A percentile compares a stretch with the other conserved stretches of the same genome.
These are phyloP conservation scores for Colletotrichum orbiculare DNA, from an alignment of 2,329 filamentous ascomycete genomes.

Conservation along the genomic window DNA sequence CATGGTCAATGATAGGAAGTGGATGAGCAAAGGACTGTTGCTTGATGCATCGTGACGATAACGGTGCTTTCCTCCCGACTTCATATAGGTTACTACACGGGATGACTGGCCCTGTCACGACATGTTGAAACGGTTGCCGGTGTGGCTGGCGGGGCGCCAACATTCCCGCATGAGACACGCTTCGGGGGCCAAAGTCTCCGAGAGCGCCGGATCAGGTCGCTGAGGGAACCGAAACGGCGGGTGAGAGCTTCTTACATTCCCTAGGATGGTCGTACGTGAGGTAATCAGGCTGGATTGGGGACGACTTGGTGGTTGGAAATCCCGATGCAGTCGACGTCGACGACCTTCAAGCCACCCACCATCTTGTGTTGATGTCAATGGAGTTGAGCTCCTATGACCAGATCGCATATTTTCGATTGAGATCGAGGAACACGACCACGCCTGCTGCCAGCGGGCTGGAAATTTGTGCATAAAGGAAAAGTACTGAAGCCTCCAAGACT, in stretches of 20 bases:
- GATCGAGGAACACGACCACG: no score
- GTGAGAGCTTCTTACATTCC: constrained; percentile 18
- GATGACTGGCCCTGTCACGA: constrained; percentile 23
- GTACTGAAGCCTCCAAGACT: no score
- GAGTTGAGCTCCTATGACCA: no score
- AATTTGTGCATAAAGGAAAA: no score
- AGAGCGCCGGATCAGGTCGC: background rate
- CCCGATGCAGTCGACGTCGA: background rate
- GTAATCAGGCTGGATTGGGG: background rate
- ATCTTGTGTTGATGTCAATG: background rate
- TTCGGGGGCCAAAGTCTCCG: background rate
- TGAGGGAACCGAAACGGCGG: constrained; percentile 1
- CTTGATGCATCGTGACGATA: background rate
- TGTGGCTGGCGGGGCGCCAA: constrained; percentile 25
- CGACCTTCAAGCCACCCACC: background rate
- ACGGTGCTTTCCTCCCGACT: background rate
- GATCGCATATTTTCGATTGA: no score
- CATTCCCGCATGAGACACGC: constrained; percentile 24
- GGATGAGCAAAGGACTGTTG: background rate
- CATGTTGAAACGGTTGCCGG: constrained; percentile 14
- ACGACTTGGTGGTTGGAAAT: constrained; percentile 19
- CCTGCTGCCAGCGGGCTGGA: no score
- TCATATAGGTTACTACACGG: constrained; percentile 21
- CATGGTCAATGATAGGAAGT: constrained; percentile 6
- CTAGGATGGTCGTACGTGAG: background rate